Base-by-base conservation (phyloP, 495 filamentous ascomycete species). In the Penicillium odoratum region DNA sequence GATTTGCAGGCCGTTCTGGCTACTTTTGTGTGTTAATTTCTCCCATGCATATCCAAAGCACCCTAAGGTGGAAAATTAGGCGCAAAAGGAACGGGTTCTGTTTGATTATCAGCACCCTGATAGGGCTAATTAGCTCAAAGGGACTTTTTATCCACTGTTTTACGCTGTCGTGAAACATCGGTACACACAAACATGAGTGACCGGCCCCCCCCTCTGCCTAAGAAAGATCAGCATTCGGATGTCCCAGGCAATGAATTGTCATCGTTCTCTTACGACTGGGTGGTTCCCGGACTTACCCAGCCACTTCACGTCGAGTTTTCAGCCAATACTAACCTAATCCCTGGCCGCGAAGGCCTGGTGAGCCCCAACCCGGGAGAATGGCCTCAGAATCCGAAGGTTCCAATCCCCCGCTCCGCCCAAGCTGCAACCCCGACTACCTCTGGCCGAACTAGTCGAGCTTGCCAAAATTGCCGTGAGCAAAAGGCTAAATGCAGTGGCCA, bases 401-500 rank as follows among this genome's bases (percentile, higher is more conserved):
- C 69, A 18, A 78, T 77, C 10, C 73, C 76, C 26, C 66, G 76
- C 31, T 66, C 66, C n/a, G 42, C 63, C 3, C 68, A 62, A 31
- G 42, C 68, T 15, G 63, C 52, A 58, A 61, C 47, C 49, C 65
- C 62, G 61, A 70, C 68, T 42, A 73, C 50, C 56, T 73, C 69
- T 29, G 72, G 71, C 45, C 74, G 79, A 16, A 75, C 79, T 47
- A 74, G 74, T 56, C 76, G 74, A 49, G 88, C 88, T 2, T 91
- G 88, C 67, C 88, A 88, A 79, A 86, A 86, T 42, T 91, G 88
- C 72, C 78, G 88, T 10, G 86, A 89, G 55, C 80, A 88, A 59
- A 87, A 87, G 62, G 81, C 83, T 57, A 86, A 85, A 68, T 85
- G 83, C 66, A 84, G 77, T 56, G 84, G 84, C 9, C 78, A 78